Evolutionary conservation across 257 asterid species (phyloP), one percentile per base, ranked within the genome.

Genomic region (Capsicum baccatum): DNA sequence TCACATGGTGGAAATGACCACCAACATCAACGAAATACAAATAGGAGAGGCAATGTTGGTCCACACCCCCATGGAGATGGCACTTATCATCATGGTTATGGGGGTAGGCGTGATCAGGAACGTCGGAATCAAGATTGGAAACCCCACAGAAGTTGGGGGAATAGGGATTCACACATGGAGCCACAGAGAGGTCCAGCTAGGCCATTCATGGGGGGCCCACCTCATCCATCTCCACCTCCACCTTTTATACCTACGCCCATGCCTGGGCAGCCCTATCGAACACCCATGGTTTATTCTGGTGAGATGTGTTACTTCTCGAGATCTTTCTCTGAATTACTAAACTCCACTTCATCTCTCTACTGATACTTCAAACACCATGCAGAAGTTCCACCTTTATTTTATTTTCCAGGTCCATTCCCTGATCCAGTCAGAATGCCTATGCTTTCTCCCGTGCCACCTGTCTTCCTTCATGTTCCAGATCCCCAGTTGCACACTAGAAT

Each of bases 51-150:
- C 71, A 89, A 69, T 80, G 88, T 92, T 56, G 94, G 94, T 44
- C 90, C 93, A 21, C 88, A 88, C n/a, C 81, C 86, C 78, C 93
- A 91, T 83, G 97, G 94, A 2, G 95, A 93, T 85, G 94, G 92
- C 52, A 85, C 92, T 48, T 83, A 89, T 69, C 87, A 89, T 80
- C 90, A 88, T 73, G 88, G 83, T 57, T 88, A 88, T 86, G 93
- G 91, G 55, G 92, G 93, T 47, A 85, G 94, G 78, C 95, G 97
- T 33, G 97, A 94, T 84, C 98, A 89, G 83, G 95, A 90, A 33
- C 92, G 92, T 50, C 90, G 89, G 21, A 88, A 85, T 84, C 91
- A 88, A 73, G 93, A 92, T 21, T 89, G 91, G 92, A 88, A 83
- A 79, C 80, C 85, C 70, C 88, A 89, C 70, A 84, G 97, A 85